Conservation (phyloP, 75 land plant genomes). For the Pinus taeda region DNA sequence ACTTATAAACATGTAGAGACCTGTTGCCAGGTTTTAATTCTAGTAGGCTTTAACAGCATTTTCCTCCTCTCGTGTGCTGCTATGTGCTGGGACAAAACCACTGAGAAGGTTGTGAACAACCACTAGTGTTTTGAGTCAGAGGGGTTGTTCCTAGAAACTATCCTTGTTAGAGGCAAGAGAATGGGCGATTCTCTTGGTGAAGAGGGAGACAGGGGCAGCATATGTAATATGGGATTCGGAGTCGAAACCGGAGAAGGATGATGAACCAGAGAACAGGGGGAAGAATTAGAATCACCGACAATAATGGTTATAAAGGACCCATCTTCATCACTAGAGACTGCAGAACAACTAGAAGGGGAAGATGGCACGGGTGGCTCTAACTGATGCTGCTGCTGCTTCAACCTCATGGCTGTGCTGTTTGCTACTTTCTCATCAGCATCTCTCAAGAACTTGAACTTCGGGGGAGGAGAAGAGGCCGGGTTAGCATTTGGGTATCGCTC, state of each 20-base stretch:
- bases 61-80: too few species aligned
- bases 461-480: constrained; percentile 50
- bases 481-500: constrained; percentile 19
- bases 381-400: not conserved
- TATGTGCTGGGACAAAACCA: too few species aligned
- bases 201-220: not conserved
- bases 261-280: constrained; percentile 7
- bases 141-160: too few species aligned
- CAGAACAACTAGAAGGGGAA: not conserved
- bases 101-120: too few species aligned
- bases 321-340: constrained; percentile 12
- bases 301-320: constrained; percentile 21
- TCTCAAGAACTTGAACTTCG: constrained; percentile 61
- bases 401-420: constrained; percentile 27
- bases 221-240: not conserved
- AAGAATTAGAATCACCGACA: constrained; percentile 3
- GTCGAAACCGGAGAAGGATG: not conserved
- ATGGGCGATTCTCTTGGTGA: too few species aligned
- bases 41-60: too few species aligned
- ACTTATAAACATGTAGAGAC: too few species aligned
- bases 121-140: too few species aligned
- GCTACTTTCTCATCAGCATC: constrained; percentile 63
- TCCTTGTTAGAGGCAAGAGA: too few species aligned
- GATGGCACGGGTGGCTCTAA: not conserved
- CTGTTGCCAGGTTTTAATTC: too few species aligned